Conservation (phyloP, 495 filamentous ascomycete genomes). For the Recurvomyces mirabilis region DNA sequence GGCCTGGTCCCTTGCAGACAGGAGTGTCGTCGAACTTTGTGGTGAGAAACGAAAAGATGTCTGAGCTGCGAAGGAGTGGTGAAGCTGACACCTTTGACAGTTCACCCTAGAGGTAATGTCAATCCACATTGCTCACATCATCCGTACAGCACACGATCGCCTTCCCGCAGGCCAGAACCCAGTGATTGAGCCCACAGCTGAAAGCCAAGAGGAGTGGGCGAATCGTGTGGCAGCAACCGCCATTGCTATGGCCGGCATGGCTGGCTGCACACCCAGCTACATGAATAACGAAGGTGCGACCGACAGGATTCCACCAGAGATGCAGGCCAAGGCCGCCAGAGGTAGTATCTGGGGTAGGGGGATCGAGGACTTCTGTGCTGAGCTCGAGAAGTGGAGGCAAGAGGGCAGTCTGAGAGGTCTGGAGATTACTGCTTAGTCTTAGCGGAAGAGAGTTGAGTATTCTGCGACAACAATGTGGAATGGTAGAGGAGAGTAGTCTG, state of each 20-base stretch:
- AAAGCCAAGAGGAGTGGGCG: conserved; percentile 40
- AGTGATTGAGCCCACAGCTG: conserved; percentile 34
- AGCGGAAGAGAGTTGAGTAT: too few relatives aligned
- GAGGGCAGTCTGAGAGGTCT: conserved; percentile 24
- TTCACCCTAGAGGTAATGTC: conserved; percentile 33
- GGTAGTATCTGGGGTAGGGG: conserved; percentile 22
- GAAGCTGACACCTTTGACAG: too few relatives aligned
- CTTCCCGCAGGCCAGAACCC: conserved; percentile 21
- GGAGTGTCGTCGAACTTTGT: conserved; percentile 32
- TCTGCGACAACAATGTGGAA: too few relatives aligned
- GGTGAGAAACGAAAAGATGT: too few relatives aligned
- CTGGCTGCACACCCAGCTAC: conserved; percentile 48
- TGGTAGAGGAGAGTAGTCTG: too few relatives aligned
- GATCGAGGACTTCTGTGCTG: conserved; percentile 14
- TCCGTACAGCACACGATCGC: conserved; percentile 32
- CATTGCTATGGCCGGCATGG: conserved; percentile 29
- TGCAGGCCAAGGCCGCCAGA: conserved; percentile 18
- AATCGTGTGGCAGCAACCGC: conserved; percentile 34
- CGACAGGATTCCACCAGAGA: conserved; percentile 21
- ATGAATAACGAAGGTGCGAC: conserved; percentile 39
- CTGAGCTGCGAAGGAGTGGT: too few relatives aligned
- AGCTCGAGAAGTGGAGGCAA: conserved; percentile 23
- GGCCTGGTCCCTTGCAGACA: conserved; percentile 33
- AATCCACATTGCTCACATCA: conserved; percentile 37
- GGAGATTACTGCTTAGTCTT: conserved; percentile 13